A percentile compares a stretch with the other conserved stretches of the same genome.
These are phyloP conservation scores for Ogataea trehalophila DNA, from an alignment of 805 yeast species.

Conservation along the genomic window DNA sequence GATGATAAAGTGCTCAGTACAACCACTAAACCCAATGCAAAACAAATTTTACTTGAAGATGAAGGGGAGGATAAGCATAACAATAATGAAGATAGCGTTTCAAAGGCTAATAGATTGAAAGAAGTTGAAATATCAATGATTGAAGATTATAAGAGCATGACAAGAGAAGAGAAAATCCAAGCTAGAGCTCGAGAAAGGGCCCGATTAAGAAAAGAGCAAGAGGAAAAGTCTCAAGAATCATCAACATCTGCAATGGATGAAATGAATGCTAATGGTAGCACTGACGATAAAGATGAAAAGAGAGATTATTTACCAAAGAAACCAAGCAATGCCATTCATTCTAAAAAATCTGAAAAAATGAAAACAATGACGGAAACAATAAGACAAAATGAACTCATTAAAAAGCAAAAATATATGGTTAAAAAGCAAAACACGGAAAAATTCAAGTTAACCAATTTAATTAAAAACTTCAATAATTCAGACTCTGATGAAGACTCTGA, in stretches of 20 bases:
- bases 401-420: conserved; percentile 9
- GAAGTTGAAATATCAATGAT: conserved; percentile 4
- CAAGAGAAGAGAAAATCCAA: conserved; percentile 25
- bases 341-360: conserved; percentile 4
- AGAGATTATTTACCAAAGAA: conserved; percentile 2
- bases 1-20: conserved; percentile 1
- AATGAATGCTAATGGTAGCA: background rate
- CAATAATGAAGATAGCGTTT: background rate
- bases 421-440: conserved; percentile 16
- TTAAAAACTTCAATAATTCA: conserved; percentile 15
- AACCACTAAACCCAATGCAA: background rate
- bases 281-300: background rate
- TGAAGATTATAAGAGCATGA: conserved; percentile 19
- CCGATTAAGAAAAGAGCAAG: conserved; percentile 13
- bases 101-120: background rate
- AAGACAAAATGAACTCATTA: conserved; percentile 18
- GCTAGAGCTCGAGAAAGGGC: conserved; percentile 22
- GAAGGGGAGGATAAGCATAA: too few relatives aligned
- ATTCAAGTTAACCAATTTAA: conserved; percentile 19
- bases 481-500: conserved; percentile 2
- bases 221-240: background rate
- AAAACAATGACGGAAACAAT: conserved; percentile 9
- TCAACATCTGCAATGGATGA: background rate
- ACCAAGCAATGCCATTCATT: conserved; percentile 2
- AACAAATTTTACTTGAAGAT: conserved; percentile 1